Evolutionary conservation across 2,329 filamentous ascomycete species (phyloP), one percentile per base, ranked within the genome.

Genomic region (Monosporascus ibericus): DNA sequence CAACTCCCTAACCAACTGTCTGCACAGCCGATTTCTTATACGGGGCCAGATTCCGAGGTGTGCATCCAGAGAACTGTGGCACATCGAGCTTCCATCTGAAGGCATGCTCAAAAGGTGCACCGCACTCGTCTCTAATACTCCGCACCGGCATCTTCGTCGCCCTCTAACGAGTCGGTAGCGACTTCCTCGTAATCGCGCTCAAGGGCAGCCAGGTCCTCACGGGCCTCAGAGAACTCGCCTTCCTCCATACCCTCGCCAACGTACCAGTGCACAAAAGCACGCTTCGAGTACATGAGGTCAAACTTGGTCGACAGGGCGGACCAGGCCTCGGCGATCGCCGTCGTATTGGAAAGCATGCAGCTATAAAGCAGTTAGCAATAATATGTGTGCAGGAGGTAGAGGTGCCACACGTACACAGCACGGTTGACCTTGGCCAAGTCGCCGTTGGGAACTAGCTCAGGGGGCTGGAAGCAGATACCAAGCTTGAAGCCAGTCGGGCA

Each of bases 231-330:
- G 85, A 99, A 99, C 78, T 99, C 94, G 75, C 94, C 94, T 76
- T 99, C 94, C 83, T 99, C 94, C 94, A 99, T 99, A 85, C 94
- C 94, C 82, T 97, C 94, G 79, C 94, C 94, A 70, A 99, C 94
- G 69, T 97, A 99, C 94, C 94, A 99, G 80, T 99, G 94, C 61
- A 99, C 94, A 78, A 99, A 99, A 58, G 94, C 94, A 80, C 94
- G 94, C 88, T 99, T 99, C 74, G 90, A 95, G 86, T 97, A 96
- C 94, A 99, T 99, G 73, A 99, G 90, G 71, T 99, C 94, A 80
- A 99, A 99, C 81, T 99, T 99, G 84, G 87, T 84, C 57, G 91
- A 95, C 60, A 99, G 85, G 62, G 91, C 91, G 59, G 89, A 92
- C 94, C 94, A 99, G 59, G 94, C 94, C 79, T 97, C 92, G 69